A percentile compares a stretch with the other conserved stretches of the same genome.
Evolutionary conservation across 2,329 filamentous ascomycete genomes (phyloP).

Genomic region (Aaosphaeria arxii): DNA sequence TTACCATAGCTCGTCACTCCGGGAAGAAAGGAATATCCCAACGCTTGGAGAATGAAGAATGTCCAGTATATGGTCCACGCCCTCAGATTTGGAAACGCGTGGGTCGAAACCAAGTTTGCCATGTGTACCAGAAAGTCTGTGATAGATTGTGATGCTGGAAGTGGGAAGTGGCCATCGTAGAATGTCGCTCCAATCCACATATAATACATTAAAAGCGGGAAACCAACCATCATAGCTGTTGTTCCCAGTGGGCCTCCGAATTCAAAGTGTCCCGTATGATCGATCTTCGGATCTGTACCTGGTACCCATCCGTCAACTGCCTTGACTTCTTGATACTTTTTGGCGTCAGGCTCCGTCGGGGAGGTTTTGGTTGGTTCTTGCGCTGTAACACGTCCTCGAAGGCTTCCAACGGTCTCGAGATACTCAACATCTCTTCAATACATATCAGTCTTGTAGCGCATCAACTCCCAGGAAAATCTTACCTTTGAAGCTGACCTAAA

Average conservation of each 20-base stretch:
- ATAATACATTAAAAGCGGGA: conserved; percentile 96
- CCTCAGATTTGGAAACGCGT: conserved; percentile 76
- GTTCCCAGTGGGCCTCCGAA: conserved; percentile 88
- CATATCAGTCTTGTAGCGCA: no score
- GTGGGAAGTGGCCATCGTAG: conserved; percentile 81
- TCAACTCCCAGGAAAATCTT: no score
- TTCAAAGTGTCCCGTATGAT: conserved; percentile 51
- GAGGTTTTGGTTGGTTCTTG: no score
- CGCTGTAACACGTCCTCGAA: no score
- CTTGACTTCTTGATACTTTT: no score
- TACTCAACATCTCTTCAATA: no score
- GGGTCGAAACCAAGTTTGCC: conserved; percentile 70
- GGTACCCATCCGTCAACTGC: no score
- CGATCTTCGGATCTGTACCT: no score
- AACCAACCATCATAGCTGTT: conserved; percentile 81
- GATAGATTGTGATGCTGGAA: conserved; percentile 62
- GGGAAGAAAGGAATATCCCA: conserved; percentile 80
- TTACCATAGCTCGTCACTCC: conserved; percentile 88
- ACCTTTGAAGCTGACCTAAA: no score
- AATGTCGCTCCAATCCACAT: conserved; percentile 98
- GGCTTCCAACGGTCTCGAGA: no score
- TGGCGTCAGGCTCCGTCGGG: no score
- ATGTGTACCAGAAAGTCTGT: conserved; percentile 71
- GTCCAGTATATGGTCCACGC: conserved; percentile 95
- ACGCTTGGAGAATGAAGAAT: conserved; percentile 81